phyloP scores from a whole-genome alignment of 768 basidiomycete species.

The Daedaleopsis nitida region DNA sequence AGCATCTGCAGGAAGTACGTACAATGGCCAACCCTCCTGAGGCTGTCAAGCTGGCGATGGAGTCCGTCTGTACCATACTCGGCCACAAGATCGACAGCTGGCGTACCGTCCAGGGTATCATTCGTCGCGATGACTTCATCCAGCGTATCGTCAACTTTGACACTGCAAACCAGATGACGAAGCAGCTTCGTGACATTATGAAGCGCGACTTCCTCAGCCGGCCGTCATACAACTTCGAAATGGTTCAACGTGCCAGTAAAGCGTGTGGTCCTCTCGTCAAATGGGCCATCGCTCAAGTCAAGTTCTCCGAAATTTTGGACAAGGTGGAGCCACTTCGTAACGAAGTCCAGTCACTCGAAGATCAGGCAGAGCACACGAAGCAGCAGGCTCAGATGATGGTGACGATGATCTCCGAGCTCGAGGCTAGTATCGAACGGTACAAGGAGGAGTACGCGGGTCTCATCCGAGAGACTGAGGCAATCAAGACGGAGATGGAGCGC shows the following conservation, averaged over 20 bases:
- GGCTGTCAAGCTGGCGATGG: constrained; percentile 97
- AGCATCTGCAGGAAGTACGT: constrained; percentile 95
- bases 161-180: constrained; percentile 88
- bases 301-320: constrained; percentile 96
- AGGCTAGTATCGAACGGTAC: constrained; percentile 89
- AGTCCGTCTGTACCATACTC: constrained; percentile 94
- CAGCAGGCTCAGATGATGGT: constrained; percentile 90
- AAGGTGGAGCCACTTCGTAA: constrained; percentile 95
- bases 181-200: constrained; percentile 85
- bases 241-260: constrained; percentile 90
- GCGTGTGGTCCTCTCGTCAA: constrained; percentile 98
- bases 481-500: constrained; percentile 97
- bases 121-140: constrained; percentile 97
- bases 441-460: constrained; percentile 97
- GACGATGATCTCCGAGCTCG: constrained; percentile 89
- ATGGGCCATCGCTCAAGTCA: constrained; percentile 97
- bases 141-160: constrained; percentile 95
- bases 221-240: constrained; percentile 93
- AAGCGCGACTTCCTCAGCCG: constrained; percentile 90
- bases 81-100: constrained; percentile 97
- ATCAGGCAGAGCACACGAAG: constrained; percentile 93
- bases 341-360: constrained; percentile 91
- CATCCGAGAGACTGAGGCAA: constrained; percentile 95
- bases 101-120: constrained; percentile 93
- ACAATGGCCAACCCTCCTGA: constrained; percentile 99